Conservation (phyloP, 345 rosid genomes). For the Geranium brycei region DNA sequence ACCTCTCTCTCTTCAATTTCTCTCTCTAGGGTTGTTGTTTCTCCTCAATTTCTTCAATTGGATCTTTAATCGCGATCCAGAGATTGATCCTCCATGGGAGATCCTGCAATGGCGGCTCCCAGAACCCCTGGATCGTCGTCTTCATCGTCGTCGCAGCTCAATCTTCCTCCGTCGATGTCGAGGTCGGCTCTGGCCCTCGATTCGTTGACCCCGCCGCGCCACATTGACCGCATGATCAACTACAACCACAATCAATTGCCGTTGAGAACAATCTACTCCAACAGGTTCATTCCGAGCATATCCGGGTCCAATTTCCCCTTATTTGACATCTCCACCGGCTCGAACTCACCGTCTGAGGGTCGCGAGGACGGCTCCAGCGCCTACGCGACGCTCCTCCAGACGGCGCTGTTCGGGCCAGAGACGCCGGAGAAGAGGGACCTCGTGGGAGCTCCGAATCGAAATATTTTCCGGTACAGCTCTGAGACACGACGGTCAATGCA, state of each 20-base stretch:
- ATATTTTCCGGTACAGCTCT: slow-evolving; percentile 77
- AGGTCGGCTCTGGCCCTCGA: slow-evolving; percentile 33
- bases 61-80: neutral
- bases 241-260: slow-evolving; percentile 52
- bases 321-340: slow-evolving; percentile 44
- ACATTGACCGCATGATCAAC: slow-evolving; percentile 63
- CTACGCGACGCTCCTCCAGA: slow-evolving; percentile 48
- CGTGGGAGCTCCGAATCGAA: slow-evolving; percentile 26
- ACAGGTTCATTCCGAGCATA: slow-evolving; percentile 92
- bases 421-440: slow-evolving; percentile 64
- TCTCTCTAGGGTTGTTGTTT: neutral
- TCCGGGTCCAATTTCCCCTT: slow-evolving; percentile 83
- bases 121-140: neutral
- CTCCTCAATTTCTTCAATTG: neutral
- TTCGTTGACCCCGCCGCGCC: slow-evolving; percentile 24
- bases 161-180: slow-evolving; percentile 46
- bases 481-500: slow-evolving; percentile 64
- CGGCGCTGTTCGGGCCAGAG: slow-evolving; percentile 68
- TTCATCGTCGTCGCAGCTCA: slow-evolving; percentile 24
- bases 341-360: slow-evolving; percentile 19
- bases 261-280: slow-evolving; percentile 74
- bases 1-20: neutral
- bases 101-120: slow-evolving; percentile 1
- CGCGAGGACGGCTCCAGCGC: slow-evolving; percentile 59
- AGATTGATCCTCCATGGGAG: slow-evolving; percentile 18